These are phyloP conservation scores for Amylocarpus encephaloides DNA, from an alignment of 2,329 filamentous ascomycete genomes.

Conservation along the genomic window DNA sequence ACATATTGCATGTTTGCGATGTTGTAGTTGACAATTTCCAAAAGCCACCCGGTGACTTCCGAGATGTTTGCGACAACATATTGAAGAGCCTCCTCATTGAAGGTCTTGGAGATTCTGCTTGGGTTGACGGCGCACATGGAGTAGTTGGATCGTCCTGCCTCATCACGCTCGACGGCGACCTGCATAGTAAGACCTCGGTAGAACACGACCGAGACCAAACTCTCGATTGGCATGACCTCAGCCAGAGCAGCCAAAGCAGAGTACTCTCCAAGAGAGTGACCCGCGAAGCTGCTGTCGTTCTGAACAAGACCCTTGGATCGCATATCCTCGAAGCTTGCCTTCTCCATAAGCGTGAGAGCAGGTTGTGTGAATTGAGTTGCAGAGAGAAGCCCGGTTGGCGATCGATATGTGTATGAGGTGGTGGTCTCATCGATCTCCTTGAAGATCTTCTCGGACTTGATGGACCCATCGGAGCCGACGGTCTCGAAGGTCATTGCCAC, in stretches of 20 bases:
- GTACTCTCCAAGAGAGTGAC: slow-evolving; percentile 97
- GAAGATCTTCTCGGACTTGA: slow-evolving; percentile 99
- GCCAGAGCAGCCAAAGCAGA: slow-evolving; percentile 92
- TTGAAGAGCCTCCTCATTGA: slow-evolving; percentile 94
- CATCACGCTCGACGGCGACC: slow-evolving; percentile 95
- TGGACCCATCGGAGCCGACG: slow-evolving; percentile 81
- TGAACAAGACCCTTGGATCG: slow-evolving; percentile 93
- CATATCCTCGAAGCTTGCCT: slow-evolving; percentile 99
- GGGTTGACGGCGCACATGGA: slow-evolving; percentile 99
- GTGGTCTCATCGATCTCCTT: slow-evolving; percentile 93
- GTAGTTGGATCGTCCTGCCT: slow-evolving; percentile 89
- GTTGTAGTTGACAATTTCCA: slow-evolving; percentile 97
- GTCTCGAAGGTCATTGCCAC: slow-evolving; percentile 99
- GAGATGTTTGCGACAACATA: slow-evolving; percentile 95
- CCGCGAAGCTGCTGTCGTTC: slow-evolving; percentile 92
- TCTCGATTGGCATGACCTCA: slow-evolving; percentile 99
- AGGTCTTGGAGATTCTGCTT: slow-evolving; percentile 95
- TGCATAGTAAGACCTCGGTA: slow-evolving; percentile 99
- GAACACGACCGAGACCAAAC: slow-evolving; percentile 95
- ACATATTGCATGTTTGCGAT: slow-evolving; percentile 72
- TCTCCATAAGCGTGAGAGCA: slow-evolving; percentile 97
- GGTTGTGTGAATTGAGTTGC: slow-evolving; percentile 99
- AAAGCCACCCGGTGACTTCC: slow-evolving; percentile 87
- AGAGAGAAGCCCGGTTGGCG: slow-evolving; percentile 87
- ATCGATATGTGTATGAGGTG: slow-evolving; percentile 93